A percentile compares a stretch with the other conserved stretches of the same genome.
Evolutionary conservation across 1,284 basidiomycete genomes (phyloP).

Genomic region (Phylloporus sp.): DNA sequence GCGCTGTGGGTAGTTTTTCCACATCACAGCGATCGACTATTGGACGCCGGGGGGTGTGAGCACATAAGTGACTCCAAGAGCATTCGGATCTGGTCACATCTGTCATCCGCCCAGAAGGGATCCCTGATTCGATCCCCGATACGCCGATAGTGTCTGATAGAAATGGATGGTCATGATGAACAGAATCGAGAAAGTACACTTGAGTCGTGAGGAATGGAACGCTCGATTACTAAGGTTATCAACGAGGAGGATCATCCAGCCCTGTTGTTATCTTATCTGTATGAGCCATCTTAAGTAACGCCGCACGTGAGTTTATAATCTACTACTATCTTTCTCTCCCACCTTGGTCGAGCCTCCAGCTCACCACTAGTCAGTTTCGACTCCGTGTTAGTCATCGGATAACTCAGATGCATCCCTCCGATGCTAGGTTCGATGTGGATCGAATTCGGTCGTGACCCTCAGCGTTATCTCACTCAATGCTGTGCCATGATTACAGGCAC

Average conservation of each 20-base stretch:
- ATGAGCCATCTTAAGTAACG: not conserved
- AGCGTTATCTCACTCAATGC: not conserved
- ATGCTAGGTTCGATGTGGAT: slow-evolving; percentile 26
- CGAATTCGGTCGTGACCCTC: slow-evolving; percentile 2
- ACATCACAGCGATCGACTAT: too few species aligned
- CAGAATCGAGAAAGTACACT: not conserved
- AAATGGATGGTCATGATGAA: not conserved
- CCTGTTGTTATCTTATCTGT: slow-evolving; percentile 14
- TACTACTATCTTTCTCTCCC: too few species aligned
- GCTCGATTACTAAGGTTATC: not conserved
- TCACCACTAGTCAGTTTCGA: too few species aligned
- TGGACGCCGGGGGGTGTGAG: too few species aligned
- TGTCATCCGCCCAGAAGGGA: not conserved
- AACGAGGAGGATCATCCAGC: not conserved
- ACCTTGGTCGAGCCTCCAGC: not conserved
- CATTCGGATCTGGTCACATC: not conserved
- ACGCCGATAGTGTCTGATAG: not conserved
- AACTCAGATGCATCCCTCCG: slow-evolving; percentile 1
- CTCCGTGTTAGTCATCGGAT: too few species aligned
- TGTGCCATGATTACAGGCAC: slow-evolving; percentile 11
- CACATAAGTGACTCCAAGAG: not conserved
- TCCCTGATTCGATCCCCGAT: not conserved
- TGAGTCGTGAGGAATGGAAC: too few species aligned
- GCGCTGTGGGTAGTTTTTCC: slow-evolving; percentile 25
- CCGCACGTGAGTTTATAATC: slow-evolving; percentile 12